A percentile compares a stretch with the other conserved stretches of the same genome.
Evolutionary conservation across 192 early-diverging fungal species (phyloP).

Genomic region (Gaertneriomyces sp.): DNA sequence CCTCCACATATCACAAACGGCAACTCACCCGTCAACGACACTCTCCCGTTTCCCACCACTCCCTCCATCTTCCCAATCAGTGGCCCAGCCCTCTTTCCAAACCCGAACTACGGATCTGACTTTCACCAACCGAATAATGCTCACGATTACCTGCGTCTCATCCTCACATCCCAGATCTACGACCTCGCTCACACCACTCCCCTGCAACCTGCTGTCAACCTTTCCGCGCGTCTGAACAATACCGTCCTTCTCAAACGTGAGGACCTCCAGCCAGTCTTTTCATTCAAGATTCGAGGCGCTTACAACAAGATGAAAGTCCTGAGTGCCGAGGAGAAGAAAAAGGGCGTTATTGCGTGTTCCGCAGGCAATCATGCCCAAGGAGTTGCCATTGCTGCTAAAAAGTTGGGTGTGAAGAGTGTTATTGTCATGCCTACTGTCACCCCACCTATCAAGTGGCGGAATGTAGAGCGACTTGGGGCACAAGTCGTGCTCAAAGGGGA

Average conservation of each 20-base stretch:
- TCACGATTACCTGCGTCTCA: slow-evolving; percentile 30
- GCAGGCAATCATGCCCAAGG: slow-evolving; percentile 41
- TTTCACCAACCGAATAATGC: too few relatives aligned
- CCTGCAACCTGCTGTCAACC: slow-evolving; percentile 30
- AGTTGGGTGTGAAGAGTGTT: slow-evolving; percentile 44
- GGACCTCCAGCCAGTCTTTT: slow-evolving; percentile 53
- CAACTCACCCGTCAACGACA: too few relatives aligned
- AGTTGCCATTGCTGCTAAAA: slow-evolving; percentile 50
- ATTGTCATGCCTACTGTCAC: slow-evolving; percentile 54
- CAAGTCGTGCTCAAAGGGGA: slow-evolving; percentile 43
- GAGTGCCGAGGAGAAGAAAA: slow-evolving; percentile 31
- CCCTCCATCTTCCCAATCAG: too few relatives aligned
- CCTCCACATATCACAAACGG: too few relatives aligned
- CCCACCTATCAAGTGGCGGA: slow-evolving; percentile 51
- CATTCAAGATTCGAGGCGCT: slow-evolving; percentile 52
- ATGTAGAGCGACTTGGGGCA: slow-evolving; percentile 44
- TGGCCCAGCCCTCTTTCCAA: too few relatives aligned
- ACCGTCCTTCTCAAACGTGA: slow-evolving; percentile 50
- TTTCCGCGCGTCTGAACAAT: slow-evolving; percentile 33
- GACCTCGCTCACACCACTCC: slow-evolving; percentile 41
- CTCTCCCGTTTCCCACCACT: too few relatives aligned
- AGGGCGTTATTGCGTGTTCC: slow-evolving; percentile 39
- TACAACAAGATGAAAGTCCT: slow-evolving; percentile 50
- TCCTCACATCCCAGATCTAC: slow-evolving; percentile 53
- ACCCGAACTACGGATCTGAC: too few relatives aligned